Evolutionary conservation across 2,329 filamentous ascomycete species (phyloP).

Genomic region (Zarea fungicola): DNA sequence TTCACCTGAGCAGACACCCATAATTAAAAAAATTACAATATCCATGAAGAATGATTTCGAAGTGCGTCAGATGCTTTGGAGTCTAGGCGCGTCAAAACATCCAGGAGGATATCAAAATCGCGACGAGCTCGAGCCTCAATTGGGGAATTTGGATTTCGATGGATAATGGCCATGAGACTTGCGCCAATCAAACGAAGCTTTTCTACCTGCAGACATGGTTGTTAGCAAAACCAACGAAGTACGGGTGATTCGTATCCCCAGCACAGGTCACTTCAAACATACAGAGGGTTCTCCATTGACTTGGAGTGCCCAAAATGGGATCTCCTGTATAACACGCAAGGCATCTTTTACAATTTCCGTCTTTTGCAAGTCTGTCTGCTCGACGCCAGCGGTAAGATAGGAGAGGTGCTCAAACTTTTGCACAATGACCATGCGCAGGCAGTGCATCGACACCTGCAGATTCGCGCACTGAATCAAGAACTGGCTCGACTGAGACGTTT

Average conservation of each 20-base stretch:
- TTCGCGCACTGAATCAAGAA: constrained; percentile 36
- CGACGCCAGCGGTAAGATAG: constrained; percentile 24
- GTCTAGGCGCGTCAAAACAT: constrained; percentile 36
- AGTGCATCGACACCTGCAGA: constrained; percentile 35
- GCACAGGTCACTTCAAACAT: constrained; percentile 15
- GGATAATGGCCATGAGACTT: constrained; percentile 33
- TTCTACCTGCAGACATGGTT: constrained; percentile 27
- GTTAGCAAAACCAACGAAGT: not conserved
- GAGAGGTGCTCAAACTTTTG: constrained; percentile 31
- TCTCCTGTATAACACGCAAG: constrained; percentile 33
- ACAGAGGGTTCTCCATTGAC: constrained; percentile 37
- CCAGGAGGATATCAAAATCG: constrained; percentile 35
- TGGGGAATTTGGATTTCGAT: constrained; percentile 31
- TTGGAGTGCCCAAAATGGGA: constrained; percentile 37
- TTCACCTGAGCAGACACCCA: no score
- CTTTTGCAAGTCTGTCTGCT: constrained; percentile 30
- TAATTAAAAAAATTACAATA: not conserved
- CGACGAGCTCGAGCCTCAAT: constrained; percentile 32
- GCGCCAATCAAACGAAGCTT: constrained; percentile 36
- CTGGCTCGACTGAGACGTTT: constrained; percentile 24
- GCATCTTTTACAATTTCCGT: constrained; percentile 41
- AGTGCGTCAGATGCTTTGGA: constrained; percentile 39
- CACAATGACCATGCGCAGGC: constrained; percentile 36
- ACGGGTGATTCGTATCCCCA: not conserved
- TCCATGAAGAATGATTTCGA: constrained; percentile 23